phyloP scores from a whole-genome alignment of 441 rosid genomes.

The Macaranga tanarius region DNA sequence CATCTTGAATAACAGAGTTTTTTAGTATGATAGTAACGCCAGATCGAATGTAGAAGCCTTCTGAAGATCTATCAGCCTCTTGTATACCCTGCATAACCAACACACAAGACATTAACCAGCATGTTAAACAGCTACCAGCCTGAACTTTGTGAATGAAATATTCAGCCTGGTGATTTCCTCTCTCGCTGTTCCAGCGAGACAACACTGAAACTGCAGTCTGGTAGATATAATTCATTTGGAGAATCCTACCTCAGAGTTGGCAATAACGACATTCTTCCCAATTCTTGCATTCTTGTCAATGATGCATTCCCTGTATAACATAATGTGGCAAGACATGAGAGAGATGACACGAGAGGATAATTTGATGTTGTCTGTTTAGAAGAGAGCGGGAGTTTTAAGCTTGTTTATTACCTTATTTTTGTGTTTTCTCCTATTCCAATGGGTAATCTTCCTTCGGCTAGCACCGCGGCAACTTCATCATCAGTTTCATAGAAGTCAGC shows the following conservation, averaged over 20 bases:
- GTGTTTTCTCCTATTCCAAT: slow-evolving; percentile 86
- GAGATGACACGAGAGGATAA: background rate
- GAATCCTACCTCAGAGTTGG: slow-evolving; percentile 70
- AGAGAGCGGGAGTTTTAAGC: slow-evolving; percentile 1
- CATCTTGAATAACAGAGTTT: slow-evolving; percentile 67
- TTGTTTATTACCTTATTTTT: slow-evolving; percentile 55
- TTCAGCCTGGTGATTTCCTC: background rate
- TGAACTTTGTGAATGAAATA: background rate
- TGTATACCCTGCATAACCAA: slow-evolving; percentile 60
- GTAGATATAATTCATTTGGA: background rate
- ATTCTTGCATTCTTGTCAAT: slow-evolving; percentile 93
- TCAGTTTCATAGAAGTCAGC: slow-evolving; percentile 91
- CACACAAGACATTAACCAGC: background rate
- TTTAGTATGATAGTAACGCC: slow-evolving; percentile 65
- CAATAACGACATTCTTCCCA: slow-evolving; percentile 81
- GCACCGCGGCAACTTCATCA: slow-evolving; percentile 54
- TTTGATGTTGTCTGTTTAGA: background rate
- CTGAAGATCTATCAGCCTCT: slow-evolving; percentile 83
- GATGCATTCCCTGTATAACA: slow-evolving; percentile 71
- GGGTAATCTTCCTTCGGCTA: slow-evolving; percentile 76
- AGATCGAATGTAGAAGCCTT: slow-evolving; percentile 86
- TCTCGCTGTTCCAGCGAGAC: too few relatives aligned
- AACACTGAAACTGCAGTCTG: too few relatives aligned
- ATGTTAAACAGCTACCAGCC: background rate
- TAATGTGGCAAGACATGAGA: background rate